Evolutionary conservation across 345 rosid species (phyloP).

Genomic region (Bruguiera parviflora): DNA sequence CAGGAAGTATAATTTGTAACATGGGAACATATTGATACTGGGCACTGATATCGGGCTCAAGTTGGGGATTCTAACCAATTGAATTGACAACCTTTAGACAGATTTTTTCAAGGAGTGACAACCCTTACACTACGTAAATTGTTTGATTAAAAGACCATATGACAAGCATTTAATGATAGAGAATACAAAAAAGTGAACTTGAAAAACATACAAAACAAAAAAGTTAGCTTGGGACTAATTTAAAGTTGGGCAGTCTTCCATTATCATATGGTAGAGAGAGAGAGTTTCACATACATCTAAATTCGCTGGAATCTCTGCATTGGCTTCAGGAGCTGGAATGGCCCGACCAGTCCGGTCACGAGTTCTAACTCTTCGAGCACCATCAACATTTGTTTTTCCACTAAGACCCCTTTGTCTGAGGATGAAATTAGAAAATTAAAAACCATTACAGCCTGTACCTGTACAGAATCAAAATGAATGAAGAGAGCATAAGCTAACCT

Average conservation of each 20-base stretch:
- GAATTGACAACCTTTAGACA: background rate
- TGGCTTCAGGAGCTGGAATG: constrained; percentile 85
- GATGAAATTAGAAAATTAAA: constrained; percentile 11
- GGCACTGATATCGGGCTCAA: background rate
- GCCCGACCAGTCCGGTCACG: constrained; percentile 23
- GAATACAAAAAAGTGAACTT: background rate
- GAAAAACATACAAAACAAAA: too few species aligned
- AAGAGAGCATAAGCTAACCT: constrained; percentile 45
- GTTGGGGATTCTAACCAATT: background rate
- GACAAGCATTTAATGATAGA: background rate
- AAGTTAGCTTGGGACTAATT: background rate
- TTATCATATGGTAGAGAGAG: background rate
- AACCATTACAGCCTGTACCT: constrained; percentile 8
- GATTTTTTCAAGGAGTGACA: background rate
- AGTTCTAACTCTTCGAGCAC: constrained; percentile 40
- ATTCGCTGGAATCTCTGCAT: constrained; percentile 48
- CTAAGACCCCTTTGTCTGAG: constrained; percentile 53
- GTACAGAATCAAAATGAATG: constrained; percentile 5
- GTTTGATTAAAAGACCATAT: background rate
- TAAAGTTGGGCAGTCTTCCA: background rate
- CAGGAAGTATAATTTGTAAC: background rate
- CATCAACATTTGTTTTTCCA: constrained; percentile 52
- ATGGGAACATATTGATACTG: background rate
- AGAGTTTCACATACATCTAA: constrained; percentile 21
- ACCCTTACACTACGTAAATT: background rate